These are phyloP conservation scores for Lecanosticta acicola DNA, from an alignment of 2,329 filamentous ascomycete species.

Conservation along the genomic window DNA sequence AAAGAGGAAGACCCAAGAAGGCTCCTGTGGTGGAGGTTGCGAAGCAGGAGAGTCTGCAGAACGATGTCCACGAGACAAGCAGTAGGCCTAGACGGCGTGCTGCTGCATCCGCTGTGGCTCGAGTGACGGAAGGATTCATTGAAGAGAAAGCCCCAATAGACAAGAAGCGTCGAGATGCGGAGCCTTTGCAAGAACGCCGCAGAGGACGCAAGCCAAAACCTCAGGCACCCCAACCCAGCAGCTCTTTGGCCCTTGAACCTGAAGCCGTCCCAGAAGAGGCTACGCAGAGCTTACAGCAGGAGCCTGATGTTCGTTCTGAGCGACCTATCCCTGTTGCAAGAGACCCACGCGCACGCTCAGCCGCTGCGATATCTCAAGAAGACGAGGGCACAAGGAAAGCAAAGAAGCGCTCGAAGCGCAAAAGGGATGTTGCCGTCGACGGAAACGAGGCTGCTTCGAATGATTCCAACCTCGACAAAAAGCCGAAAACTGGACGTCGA, in stretches of 20 bases:
- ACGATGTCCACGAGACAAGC: too few species aligned
- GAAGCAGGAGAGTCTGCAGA: not conserved
- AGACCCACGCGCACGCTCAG: not conserved
- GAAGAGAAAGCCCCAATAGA: constrained; percentile 23
- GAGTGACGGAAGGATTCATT: constrained; percentile 20
- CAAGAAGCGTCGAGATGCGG: constrained; percentile 17
- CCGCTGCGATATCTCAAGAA: not conserved
- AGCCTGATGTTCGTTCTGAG: too few species aligned
- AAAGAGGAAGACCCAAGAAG: constrained; percentile 2
- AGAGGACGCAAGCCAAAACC: not conserved
- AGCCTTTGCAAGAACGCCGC: constrained; percentile 3
- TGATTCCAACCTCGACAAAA: too few species aligned
- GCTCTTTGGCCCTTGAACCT: too few species aligned
- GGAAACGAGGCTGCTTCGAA: not conserved
- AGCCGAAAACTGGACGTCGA: not conserved
- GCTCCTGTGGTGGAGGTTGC: not conserved
- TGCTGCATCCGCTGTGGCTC: constrained; percentile 19
- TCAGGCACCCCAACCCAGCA: too few species aligned
- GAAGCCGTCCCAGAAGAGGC: not conserved
- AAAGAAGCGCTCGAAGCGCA: not conserved
- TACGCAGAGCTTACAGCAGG: not conserved
- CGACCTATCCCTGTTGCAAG: too few species aligned
- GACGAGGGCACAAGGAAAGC: not conserved
- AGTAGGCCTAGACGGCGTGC: constrained; percentile 22
- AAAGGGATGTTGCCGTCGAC: not conserved